A percentile compares a stretch with the other conserved stretches of the same genome.
These are phyloP conservation scores for Phragmites australis DNA, from an alignment of 176 grass and related monocot species.

Conservation along the genomic window DNA sequence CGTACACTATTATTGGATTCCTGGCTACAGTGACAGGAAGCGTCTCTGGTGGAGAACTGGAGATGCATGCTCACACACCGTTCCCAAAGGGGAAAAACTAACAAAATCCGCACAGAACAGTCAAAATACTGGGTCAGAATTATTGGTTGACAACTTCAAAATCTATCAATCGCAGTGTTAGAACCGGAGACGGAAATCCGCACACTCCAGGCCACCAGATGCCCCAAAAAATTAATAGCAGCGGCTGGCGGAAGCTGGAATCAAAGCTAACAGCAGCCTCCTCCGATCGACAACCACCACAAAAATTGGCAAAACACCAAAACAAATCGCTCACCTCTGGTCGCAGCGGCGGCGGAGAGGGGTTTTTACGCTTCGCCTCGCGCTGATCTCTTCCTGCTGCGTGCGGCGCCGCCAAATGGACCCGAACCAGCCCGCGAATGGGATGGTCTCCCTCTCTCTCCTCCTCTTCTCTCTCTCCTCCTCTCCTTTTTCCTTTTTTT, in stretches of 20 bases:
- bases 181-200: neutral
- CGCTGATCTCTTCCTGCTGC: slow-evolving; percentile 19
- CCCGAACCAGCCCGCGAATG: slow-evolving; percentile 27
- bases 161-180: slow-evolving; percentile 5
- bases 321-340: slow-evolving; percentile 36
- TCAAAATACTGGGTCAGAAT: neutral
- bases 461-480: neutral
- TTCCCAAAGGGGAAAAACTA: neutral
- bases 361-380: neutral
- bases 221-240: slow-evolving; percentile 7
- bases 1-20: neutral
- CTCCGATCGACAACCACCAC: slow-evolving; percentile 1
- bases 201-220: neutral
- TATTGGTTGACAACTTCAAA: neutral
- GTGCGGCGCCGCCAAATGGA: slow-evolving; percentile 48
- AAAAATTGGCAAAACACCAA: neutral
- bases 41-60: neutral
- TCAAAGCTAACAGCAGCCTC: neutral
- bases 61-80: slow-evolving; percentile 4
- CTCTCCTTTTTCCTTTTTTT: neutral
- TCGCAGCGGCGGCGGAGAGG: neutral
- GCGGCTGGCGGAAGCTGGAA: neutral
- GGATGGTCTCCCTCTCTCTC: neutral
- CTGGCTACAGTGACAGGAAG: neutral
- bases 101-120: neutral